Evolutionary conservation across 805 yeast species (phyloP).

Genomic region (Kuraishia borneana): DNA sequence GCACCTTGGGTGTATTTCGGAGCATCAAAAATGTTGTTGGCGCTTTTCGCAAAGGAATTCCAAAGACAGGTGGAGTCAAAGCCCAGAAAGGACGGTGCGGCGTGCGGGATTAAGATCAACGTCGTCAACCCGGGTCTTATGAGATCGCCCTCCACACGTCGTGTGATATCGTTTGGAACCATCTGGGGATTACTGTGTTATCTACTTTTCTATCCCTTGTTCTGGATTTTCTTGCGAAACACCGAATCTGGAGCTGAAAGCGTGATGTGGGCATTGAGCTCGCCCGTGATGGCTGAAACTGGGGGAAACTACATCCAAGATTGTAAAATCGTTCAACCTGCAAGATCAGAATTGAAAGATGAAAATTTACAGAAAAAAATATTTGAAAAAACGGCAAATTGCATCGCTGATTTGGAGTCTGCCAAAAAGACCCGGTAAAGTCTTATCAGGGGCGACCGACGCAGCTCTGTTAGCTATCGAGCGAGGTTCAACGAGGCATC

Average conservation of each 20-base stretch:
- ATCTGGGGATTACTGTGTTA: slow-evolving; percentile 45
- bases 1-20: slow-evolving; percentile 75
- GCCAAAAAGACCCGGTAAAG: no score
- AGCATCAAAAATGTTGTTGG: slow-evolving; percentile 65
- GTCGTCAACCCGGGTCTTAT: slow-evolving; percentile 87
- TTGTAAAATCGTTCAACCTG: slow-evolving; percentile 44
- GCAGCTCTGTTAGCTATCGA: slow-evolving; percentile 37
- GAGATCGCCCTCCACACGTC: slow-evolving; percentile 78
- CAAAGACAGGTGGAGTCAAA: slow-evolving; percentile 52
- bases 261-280: slow-evolving; percentile 51
- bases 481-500: slow-evolving; percentile 34
- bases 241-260: slow-evolving; percentile 76
- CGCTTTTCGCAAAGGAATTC: slow-evolving; percentile 67
- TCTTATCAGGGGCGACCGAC: no score
- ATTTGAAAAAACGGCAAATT: slow-evolving; percentile 47
- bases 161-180: slow-evolving; percentile 69
- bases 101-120: slow-evolving; percentile 57
- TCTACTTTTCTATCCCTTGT: slow-evolving; percentile 62
- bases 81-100: slow-evolving; percentile 62
- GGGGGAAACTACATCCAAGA: slow-evolving; percentile 72
- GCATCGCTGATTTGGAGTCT: slow-evolving; percentile 53
- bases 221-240: slow-evolving; percentile 74
- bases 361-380: slow-evolving; percentile 50
- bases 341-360: slow-evolving; percentile 46
- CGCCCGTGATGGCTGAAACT: slow-evolving; percentile 56